Evolutionary conservation across 2,329 filamentous ascomycete genomes (phyloP), one percentile per base, ranked within the genome.

Genomic region (Diaporthe aspalathi): DNA sequence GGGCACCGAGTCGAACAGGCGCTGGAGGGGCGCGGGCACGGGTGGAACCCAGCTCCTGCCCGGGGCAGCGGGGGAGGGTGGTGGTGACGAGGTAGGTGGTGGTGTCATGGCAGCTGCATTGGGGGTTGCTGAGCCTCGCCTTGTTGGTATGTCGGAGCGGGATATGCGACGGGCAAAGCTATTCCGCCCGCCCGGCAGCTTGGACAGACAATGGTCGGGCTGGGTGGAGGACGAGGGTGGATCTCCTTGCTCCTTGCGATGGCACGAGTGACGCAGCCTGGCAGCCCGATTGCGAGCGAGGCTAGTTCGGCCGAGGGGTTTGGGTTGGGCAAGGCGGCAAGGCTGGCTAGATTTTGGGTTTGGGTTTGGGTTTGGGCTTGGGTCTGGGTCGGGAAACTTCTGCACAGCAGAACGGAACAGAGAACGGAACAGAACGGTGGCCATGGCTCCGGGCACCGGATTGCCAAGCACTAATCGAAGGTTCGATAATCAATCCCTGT

Each of bases 1-100:
- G 32, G 96, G 96, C 77, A 97, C 96, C 73, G 82, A 85, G 81
- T 95, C 92, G 84, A 98, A 99, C 72, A 98, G 86, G 66, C 87
- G 88, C 81, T 94, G 94, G 76, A 98, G 86, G 22, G 94, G 92
- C 14, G 87, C 82, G 9, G 96, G 95, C 69, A 94, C 86, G 16
- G 74, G 72, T 11, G 79, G 82, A 80, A 91, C 86, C 83, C 81
- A 85, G 74, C 77, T 75, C 32, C 75, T 76, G 73, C 79, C 75
- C 67, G 75, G 76, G 54, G 74, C 67, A 16, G 38, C 16, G 29
- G 56, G 14, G 22, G 32, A 9, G 9, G 63, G n/a, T 43, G 71
- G 17, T 5, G 63, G n/a, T 43, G 71, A 22, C 22, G 63, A 45
- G 67, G 50, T 49, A 7, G 70, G 29, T 14, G 70, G 29, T 14